phyloP scores from a whole-genome alignment of 2,329 filamentous ascomycete species.

The Fusarium temperatum region DNA sequence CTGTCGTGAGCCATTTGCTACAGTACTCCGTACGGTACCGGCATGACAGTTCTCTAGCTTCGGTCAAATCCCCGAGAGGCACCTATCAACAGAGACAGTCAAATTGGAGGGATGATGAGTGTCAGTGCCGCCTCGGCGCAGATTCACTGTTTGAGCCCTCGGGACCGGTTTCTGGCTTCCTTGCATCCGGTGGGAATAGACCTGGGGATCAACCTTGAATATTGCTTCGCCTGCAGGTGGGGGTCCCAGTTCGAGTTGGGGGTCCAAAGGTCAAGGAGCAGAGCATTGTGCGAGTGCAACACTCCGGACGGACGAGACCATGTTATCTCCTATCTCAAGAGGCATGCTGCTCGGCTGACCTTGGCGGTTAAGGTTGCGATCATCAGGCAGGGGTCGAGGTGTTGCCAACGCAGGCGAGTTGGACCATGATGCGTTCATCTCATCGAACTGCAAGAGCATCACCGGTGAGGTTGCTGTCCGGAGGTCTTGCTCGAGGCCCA shows the following conservation, averaged over 20 bases:
- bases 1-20: constrained; percentile 14
- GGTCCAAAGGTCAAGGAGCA: background rate
- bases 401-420: background rate
- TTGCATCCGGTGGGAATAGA: constrained; percentile 12
- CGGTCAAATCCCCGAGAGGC: constrained; percentile 15
- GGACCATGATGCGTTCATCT: background rate
- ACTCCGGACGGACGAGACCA: constrained; percentile 11
- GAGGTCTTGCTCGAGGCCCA: background rate
- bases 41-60: constrained; percentile 20
- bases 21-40: background rate
- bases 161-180: background rate
- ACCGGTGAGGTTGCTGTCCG: background rate
- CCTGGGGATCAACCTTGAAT: constrained; percentile 1
- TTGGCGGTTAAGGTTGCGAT: constrained; percentile 14
- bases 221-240: constrained; percentile 30
- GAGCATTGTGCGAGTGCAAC: background rate
- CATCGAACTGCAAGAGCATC: constrained; percentile 5
- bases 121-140: constrained; percentile 5
- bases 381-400: constrained; percentile 3
- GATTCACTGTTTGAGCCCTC: constrained; percentile 8
- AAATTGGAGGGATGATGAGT: background rate
- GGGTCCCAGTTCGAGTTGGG: constrained; percentile 16
- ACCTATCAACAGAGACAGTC: background rate
- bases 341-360: constrained; percentile 13
- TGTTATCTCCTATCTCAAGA: constrained; percentile 25